These are phyloP conservation scores for Penicillium nucicola DNA, from an alignment of 495 filamentous ascomycete species.

Conservation along the genomic window DNA sequence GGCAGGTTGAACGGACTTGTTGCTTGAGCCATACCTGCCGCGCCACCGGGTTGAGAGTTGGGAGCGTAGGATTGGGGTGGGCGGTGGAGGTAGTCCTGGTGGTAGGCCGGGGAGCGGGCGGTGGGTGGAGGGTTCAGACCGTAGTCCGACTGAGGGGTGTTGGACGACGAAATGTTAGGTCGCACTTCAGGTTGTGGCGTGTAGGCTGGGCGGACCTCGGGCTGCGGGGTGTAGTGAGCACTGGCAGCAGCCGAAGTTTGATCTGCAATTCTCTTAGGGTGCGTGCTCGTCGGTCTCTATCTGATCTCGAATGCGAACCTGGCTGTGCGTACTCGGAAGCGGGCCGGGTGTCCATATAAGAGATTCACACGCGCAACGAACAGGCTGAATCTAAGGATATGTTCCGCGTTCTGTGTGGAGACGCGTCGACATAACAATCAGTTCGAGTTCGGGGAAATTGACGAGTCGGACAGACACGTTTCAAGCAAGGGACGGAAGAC, in stretches of 20 bases:
- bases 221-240: conserved; percentile 45
- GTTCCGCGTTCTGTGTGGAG: conserved; percentile 7
- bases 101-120: conserved; percentile 69
- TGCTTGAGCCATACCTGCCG: conserved; percentile 94
- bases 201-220: conserved; percentile 46
- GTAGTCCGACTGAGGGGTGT: conserved; percentile 88
- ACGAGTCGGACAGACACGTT: conserved; percentile 21
- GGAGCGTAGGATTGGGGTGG: conserved; percentile 62
- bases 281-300: conserved; percentile 28
- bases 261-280: conserved; percentile 80
- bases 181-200: conserved; percentile 74
- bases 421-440: conserved; percentile 14
- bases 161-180: conserved; percentile 63
- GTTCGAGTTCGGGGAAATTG: conserved; percentile 28
- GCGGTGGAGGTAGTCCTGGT: conserved; percentile 70
- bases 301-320: conserved; percentile 76
- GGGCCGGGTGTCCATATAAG: conserved; percentile 80
- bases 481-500: conserved; percentile 35
- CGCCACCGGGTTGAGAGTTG: conserved; percentile 68
- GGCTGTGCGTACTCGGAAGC: conserved; percentile 93
- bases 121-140: conserved; percentile 67
- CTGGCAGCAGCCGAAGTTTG: conserved; percentile 73
- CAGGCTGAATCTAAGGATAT: conserved; percentile 7
- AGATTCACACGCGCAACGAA: conserved; percentile 17
- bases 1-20: conserved; percentile 90